These are phyloP conservation scores for Phaffia tasmanica DNA, from an alignment of 768 basidiomycete species.

Conservation along the genomic window DNA sequence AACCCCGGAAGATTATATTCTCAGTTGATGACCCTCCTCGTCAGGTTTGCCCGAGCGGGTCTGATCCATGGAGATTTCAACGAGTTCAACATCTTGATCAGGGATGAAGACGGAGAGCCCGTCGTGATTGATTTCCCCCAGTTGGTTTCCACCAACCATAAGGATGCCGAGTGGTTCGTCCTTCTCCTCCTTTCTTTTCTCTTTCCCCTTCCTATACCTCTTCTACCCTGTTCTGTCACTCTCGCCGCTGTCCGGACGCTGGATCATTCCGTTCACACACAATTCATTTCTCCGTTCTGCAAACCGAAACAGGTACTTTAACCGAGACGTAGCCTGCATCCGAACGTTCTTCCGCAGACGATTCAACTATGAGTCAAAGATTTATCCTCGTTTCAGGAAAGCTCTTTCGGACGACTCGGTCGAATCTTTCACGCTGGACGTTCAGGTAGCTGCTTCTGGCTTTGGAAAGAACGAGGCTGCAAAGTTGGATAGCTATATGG, in stretches of 20 bases:
- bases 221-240: background rate
- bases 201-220: background rate
- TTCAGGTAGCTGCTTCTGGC: conserved; percentile 81
- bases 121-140: conserved; percentile 98
- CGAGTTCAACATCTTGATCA: conserved; percentile 96
- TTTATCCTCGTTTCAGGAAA: conserved; percentile 77
- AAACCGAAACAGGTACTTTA: conserved; percentile 69
- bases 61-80: conserved; percentile 99
- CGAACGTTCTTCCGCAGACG: conserved; percentile 79
- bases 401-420: conserved; percentile 43
- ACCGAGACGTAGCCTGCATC: conserved; percentile 95
- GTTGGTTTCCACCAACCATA: conserved; percentile 95
- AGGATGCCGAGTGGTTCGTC: conserved; percentile 86
- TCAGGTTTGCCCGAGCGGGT: conserved; percentile 81
- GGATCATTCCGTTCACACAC: background rate
- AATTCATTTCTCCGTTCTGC: background rate
- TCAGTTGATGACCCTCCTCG: conserved; percentile 84
- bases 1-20: conserved; percentile 87
- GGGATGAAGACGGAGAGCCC: conserved; percentile 60
- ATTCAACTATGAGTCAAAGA: conserved; percentile 79
- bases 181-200: background rate
- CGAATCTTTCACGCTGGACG: conserved; percentile 56
- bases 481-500: conserved; percentile 47
- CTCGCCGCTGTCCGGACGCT: background rate
- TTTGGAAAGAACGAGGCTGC: conserved; percentile 75